Evolutionary conservation across 2,329 filamentous ascomycete species (phyloP).

Genomic region (Pseudogymnoascus verrucosus): DNA sequence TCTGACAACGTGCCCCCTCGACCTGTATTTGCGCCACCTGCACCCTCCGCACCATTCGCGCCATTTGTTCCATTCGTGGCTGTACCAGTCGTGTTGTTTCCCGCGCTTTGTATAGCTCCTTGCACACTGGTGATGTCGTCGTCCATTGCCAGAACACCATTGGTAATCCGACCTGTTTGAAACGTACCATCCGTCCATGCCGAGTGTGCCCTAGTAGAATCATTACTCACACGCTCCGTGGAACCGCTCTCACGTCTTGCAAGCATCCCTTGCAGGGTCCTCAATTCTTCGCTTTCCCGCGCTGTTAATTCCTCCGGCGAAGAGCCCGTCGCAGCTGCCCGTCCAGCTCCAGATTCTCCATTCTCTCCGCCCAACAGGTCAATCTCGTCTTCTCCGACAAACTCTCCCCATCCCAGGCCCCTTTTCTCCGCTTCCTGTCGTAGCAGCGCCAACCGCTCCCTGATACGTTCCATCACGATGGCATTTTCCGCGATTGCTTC

Average conservation of each 20-base stretch:
- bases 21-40: background rate
- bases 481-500: slow-evolving; percentile 69
- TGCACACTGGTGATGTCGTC: slow-evolving; percentile 11
- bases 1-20: slow-evolving; percentile 45
- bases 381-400: slow-evolving; percentile 40
- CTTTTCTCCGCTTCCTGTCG: slow-evolving; percentile 52
- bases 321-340: slow-evolving; percentile 13
- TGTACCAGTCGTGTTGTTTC: slow-evolving; percentile 6
- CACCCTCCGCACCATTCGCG: background rate
- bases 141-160: slow-evolving; percentile 42
- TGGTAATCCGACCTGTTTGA: slow-evolving; percentile 48
- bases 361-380: slow-evolving; percentile 8
- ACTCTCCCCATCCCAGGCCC: slow-evolving; percentile 50
- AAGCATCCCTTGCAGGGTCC: background rate
- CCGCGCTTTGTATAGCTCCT: slow-evolving; percentile 3
- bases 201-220: slow-evolving; percentile 13
- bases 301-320: slow-evolving; percentile 16
- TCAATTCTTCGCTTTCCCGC: slow-evolving; percentile 14
- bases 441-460: slow-evolving; percentile 51
- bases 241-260: slow-evolving; percentile 10
- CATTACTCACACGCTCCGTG: background rate
- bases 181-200: slow-evolving; percentile 58
- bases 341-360: slow-evolving; percentile 16
- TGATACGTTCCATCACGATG: slow-evolving; percentile 58
- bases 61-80: slow-evolving; percentile 12